These are phyloP conservation scores for Cystobasidium sp. DNA, from an alignment of 1,284 basidiomycete genomes.

Conservation along the genomic window DNA sequence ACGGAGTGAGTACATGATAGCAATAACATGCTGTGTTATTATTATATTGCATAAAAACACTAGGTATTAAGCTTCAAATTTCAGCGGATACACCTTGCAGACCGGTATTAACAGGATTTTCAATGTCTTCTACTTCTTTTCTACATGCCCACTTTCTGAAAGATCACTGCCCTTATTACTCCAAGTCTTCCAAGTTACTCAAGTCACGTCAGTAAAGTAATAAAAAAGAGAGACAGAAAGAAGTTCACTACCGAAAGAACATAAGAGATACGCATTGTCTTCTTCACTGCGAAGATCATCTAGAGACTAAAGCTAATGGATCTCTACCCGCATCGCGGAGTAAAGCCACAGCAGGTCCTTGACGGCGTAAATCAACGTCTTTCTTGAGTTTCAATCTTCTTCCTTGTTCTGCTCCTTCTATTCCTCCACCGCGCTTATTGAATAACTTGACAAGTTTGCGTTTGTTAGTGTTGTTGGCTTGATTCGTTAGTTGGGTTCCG, in stretches of 20 bases:
- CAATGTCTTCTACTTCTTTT: too few species aligned
- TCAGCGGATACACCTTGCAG: too few species aligned
- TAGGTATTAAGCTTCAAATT: too few species aligned
- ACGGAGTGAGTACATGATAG: neutral
- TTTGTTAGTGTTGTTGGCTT: slow-evolving; percentile 1
- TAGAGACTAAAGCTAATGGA: slow-evolving; percentile 30
- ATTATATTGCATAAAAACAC: neutral
- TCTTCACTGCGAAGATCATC: slow-evolving; percentile 3
- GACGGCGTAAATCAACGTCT: slow-evolving; percentile 21
- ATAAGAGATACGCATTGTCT: neutral
- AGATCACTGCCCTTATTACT: too few species aligned
- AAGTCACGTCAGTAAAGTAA: too few species aligned
- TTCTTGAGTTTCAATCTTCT: slow-evolving; percentile 25
- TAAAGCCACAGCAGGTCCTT: slow-evolving; percentile 33
- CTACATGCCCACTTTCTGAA: too few species aligned
- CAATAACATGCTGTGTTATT: neutral
- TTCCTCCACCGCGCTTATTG: neutral
- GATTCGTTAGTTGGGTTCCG: slow-evolving; percentile 10
- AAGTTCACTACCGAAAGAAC: neutral
- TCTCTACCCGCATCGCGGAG: slow-evolving; percentile 34
- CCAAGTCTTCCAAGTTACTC: too few species aligned
- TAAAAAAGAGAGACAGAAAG: too few species aligned
- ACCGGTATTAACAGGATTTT: too few species aligned
- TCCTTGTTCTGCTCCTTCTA: neutral
- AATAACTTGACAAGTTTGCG: slow-evolving; percentile 17